phyloP scores from a whole-genome alignment of 352 stramenopile species.

The Globisporangium middletonii region DNA sequence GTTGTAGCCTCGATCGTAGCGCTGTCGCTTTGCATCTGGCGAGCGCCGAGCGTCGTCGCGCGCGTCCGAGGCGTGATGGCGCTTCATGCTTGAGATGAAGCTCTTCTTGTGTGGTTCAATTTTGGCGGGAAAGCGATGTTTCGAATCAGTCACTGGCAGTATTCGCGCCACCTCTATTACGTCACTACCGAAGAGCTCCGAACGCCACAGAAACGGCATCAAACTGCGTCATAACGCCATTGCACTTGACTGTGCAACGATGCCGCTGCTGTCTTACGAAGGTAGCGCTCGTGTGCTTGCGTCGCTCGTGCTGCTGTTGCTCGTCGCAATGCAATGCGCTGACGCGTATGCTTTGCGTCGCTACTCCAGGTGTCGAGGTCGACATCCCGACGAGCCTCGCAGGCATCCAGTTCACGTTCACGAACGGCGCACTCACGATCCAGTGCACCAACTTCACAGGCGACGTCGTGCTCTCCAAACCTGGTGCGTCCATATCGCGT shows the following conservation, averaged over 20 bases:
- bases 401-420: slow-evolving; percentile 65
- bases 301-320: slow-evolving; percentile 3
- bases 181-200: too few species aligned
- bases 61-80: background rate
- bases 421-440: slow-evolving; percentile 50
- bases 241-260: slow-evolving; percentile 8
- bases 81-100: background rate
- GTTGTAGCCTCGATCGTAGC: background rate
- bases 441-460: slow-evolving; percentile 71
- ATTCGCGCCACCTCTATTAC: too few species aligned
- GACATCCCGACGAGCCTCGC: slow-evolving; percentile 52
- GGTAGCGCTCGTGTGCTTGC: slow-evolving; percentile 15
- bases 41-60: background rate
- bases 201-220: too few species aligned
- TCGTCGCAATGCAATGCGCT: background rate
- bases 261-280: slow-evolving; percentile 75
- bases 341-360: background rate
- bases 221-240: too few species aligned
- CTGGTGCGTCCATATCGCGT: slow-evolving; percentile 24
- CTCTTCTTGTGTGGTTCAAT: background rate
- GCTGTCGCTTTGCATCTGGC: slow-evolving; percentile 5
- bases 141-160: too few species aligned
- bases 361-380: slow-evolving; percentile 50
- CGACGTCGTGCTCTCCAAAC: slow-evolving; percentile 55
- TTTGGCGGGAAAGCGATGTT: too few species aligned